These are phyloP conservation scores for Ogataea glucozyma DNA, from an alignment of 805 yeast genomes.

Conservation along the genomic window DNA sequence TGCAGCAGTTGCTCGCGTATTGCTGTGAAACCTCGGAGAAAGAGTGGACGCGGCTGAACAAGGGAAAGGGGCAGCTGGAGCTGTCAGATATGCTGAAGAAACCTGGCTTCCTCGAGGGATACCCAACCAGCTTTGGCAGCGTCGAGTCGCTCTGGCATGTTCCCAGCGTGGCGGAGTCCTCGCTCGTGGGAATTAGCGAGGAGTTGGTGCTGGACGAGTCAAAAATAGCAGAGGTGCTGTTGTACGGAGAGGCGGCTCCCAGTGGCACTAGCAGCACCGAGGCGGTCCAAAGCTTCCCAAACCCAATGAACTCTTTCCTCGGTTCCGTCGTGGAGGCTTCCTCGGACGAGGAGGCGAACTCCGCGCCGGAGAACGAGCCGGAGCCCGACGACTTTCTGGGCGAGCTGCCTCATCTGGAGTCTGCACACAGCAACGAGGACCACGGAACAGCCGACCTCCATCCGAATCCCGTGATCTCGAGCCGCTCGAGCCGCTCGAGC, in stretches of 20 bases:
- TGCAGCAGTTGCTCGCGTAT: constrained; percentile 35
- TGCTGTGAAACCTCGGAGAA: constrained; percentile 27
- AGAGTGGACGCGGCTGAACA: constrained; percentile 20
- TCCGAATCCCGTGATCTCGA: constrained; percentile 10
- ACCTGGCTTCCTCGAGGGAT: constrained; percentile 23
- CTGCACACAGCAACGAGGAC: no score
- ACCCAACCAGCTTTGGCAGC: constrained; percentile 37
- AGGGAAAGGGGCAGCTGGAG: constrained; percentile 11
- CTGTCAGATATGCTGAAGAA: constrained; percentile 26
- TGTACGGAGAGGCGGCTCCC: no score
- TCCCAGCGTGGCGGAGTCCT: constrained; percentile 12
- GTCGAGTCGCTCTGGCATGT: constrained; percentile 18
- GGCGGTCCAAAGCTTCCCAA: no score
- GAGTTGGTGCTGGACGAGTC: constrained; percentile 8
- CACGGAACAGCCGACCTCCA: constrained; percentile 10
- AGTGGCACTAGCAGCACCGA: neutral
- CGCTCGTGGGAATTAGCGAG: constrained; percentile 9
- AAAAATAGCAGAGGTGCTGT: constrained; percentile 16
- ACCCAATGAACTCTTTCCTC: no score
- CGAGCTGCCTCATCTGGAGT: constrained; percentile 27
- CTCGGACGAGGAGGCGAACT: constrained; percentile 13
- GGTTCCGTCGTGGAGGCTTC: constrained; percentile 14
- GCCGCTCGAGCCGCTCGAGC: no score
- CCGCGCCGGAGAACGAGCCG: constrained; percentile 22
- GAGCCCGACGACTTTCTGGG: constrained; percentile 28